Base-by-base conservation (phyloP, 805 yeast species). In the Cyberlindnera mycetangii region DNA sequence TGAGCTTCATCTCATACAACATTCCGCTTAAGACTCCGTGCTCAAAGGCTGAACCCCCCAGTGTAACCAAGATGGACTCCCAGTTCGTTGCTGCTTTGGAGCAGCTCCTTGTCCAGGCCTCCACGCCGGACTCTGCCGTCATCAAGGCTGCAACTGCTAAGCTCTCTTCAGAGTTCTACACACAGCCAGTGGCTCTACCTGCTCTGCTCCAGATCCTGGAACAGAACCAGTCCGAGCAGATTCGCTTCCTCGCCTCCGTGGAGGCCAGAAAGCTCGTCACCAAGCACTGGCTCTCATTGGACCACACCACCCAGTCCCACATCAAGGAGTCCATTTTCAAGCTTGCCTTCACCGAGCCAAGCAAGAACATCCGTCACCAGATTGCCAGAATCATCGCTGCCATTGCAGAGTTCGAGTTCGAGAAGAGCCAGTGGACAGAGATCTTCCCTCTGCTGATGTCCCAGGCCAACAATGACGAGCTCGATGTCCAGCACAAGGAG, bases 161-260 rank as follows among this genome's bases (percentile, higher is more conserved):
- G 53, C 76, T 93, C 60, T 79, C 83, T 60, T 74, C 79, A 52
- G 89, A 86, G 41, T 82, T 83, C 64, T 89, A 86, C 69, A 70
- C 78, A 47, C 78, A 81, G 56, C 78, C 87, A 21, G 70, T 76
- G 54, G 77, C 92, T 16, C 74, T 92, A 48, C 93, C 96, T 16
- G 83, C 96, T 10, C 72, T 92, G 63, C 71, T 92, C 56, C 93
- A 87, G 59, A 78, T 93, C 49, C 74, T 89, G 60, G 89, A 86
- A 66, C 75, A 72, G 53, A 81, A 83, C 54, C 68, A 74, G 32
- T 82, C 82, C 57, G 83, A 78, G 52, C 86, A 85, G 58, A 64
- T 90, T 55, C 85, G 87, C 59, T 96, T 89, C 67, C 74, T 93
- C 50, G 95, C 97, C n/a, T 95, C 97, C 50, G 96, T 93, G 51